phyloP scores from a whole-genome alignment of 148 eudicot species.

The Nepenthes gracilis region DNA sequence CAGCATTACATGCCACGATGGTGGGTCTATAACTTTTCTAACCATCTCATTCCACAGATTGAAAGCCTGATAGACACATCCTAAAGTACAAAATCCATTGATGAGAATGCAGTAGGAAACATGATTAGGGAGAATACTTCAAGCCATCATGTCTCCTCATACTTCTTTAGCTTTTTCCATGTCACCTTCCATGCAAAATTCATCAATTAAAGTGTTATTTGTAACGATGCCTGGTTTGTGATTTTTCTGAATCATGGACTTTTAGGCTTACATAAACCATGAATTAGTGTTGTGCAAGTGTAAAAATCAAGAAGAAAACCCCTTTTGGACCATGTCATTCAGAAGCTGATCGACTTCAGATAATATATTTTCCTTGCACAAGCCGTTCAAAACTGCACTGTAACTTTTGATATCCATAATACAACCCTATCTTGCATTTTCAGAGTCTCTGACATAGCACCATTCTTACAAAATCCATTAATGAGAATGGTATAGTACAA shows the following conservation, averaged over 20 bases:
- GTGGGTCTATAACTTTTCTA: conserved; percentile 53
- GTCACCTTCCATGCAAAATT: conserved; percentile 64
- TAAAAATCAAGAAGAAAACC: conserved; percentile 54
- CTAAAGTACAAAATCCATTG: conserved; percentile 46
- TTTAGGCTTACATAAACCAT: conserved; percentile 52
- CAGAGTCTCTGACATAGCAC: conserved; percentile 41
- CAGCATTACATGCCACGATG: conserved; percentile 48
- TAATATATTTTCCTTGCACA: conserved; percentile 57
- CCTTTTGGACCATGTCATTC: conserved; percentile 64
- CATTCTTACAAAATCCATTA: conserved; percentile 52
- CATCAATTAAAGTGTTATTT: conserved; percentile 67
- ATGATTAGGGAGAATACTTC: conserved; percentile 39
- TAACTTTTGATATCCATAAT: conserved; percentile 68
- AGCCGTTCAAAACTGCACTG: conserved; percentile 66
- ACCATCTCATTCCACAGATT: conserved; percentile 80
- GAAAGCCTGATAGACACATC: conserved; percentile 39
- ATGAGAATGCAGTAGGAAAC: conserved; percentile 55
- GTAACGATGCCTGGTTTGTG: conserved; percentile 70
- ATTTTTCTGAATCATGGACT: conserved; percentile 56
- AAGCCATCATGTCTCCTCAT: conserved; percentile 42
- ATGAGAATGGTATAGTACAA: conserved; percentile 67
- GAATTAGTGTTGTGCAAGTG: conserved; percentile 56
- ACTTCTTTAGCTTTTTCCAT: conserved; percentile 47
- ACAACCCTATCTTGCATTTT: conserved; percentile 62
- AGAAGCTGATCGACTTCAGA: conserved; percentile 50